Conservation (phyloP, 257 asterid species). For the Solanum sparsipilum region DNA sequence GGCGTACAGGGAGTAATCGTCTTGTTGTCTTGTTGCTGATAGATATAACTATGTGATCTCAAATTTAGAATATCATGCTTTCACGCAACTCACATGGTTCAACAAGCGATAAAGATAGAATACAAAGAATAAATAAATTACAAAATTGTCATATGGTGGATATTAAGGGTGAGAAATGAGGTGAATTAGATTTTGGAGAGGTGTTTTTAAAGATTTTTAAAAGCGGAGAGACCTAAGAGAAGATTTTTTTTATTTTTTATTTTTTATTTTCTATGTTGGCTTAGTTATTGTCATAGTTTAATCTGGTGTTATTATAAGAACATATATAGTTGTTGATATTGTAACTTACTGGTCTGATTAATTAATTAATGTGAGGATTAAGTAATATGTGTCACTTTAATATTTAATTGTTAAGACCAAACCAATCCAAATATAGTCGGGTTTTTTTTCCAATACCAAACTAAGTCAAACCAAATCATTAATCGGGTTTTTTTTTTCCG, state of each 20-base stretch:
- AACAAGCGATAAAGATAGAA: neutral
- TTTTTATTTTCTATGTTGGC: neutral
- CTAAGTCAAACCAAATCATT: too few species aligned
- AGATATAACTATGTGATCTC: too few species aligned
- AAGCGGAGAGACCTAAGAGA: neutral
- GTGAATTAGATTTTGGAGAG: neutral
- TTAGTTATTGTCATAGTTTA: neutral
- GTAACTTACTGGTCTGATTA: neutral
- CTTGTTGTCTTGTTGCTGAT: too few species aligned
- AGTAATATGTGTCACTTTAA: neutral
- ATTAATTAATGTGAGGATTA: neutral
- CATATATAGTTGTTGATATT: neutral
- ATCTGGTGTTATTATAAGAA: neutral
- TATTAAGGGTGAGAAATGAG: neutral
- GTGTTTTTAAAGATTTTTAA: neutral
- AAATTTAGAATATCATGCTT: neutral
- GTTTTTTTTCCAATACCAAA: too few species aligned
- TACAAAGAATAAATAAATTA: neutral
- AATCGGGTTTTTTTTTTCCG: too few species aligned
- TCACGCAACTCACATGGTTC: neutral
- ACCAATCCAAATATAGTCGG: too few species aligned
- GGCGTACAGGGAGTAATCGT: neutral
- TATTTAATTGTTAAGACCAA: neutral
- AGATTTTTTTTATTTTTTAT: neutral
- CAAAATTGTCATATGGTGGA: neutral